Conservation (phyloP, 441 rosid species). For the Pelargonium cotyledonis region DNA sequence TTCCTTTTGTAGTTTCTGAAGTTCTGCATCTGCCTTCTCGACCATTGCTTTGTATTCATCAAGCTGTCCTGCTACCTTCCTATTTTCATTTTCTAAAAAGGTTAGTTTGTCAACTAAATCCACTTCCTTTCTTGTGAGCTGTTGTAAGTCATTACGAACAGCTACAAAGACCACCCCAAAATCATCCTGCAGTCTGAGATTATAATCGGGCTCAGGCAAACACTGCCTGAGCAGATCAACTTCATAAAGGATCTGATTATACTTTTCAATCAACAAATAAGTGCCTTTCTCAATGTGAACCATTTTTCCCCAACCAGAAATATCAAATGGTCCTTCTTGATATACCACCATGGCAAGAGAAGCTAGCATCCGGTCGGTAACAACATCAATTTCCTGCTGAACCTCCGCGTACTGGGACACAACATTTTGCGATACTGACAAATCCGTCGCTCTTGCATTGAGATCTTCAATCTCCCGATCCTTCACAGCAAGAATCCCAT, state of each 20-base stretch:
- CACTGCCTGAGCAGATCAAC: constrained; percentile 65
- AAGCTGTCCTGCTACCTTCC: constrained; percentile 51
- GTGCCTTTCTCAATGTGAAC: constrained; percentile 51
- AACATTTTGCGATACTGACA: constrained; percentile 25
- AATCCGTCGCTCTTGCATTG: constrained; percentile 41
- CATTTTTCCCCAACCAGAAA: constrained; percentile 45
- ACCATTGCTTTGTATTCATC: constrained; percentile 39
- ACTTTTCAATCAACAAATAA: constrained; percentile 48
- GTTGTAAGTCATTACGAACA: constrained; percentile 56
- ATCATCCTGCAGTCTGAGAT: constrained; percentile 45
- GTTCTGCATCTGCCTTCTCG: constrained; percentile 39
- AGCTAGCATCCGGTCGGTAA: constrained; percentile 52
- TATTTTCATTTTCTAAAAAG: constrained; percentile 50
- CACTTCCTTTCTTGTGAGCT: constrained; percentile 53
- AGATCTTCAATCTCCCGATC: constrained; percentile 60
- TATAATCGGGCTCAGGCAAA: constrained; percentile 42
- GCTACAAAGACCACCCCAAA: constrained; percentile 44
- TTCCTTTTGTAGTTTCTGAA: constrained; percentile 43
- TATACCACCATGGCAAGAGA: constrained; percentile 50
- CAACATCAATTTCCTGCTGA: constrained; percentile 36
- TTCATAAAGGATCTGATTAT: constrained; percentile 52
- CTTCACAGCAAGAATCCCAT: constrained; percentile 29
- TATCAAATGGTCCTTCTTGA: constrained; percentile 53
- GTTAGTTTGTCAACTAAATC: constrained; percentile 40
- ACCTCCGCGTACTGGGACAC: constrained; percentile 16